Base-by-base conservation (phyloP, 2,329 filamentous ascomycete genomes). In the Atkinsonella hypoxylon region DNA sequence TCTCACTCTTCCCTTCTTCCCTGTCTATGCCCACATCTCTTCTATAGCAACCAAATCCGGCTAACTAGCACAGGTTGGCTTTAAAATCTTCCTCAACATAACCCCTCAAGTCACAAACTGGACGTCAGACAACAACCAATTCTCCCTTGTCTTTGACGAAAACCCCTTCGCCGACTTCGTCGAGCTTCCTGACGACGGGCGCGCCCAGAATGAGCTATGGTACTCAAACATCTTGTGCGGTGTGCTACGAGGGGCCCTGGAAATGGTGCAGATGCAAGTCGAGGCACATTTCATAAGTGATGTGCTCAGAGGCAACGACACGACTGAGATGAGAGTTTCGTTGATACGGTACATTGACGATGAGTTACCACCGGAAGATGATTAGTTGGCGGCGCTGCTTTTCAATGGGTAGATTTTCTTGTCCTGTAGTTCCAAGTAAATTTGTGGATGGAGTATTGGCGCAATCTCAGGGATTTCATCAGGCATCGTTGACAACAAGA, bases 221-320 rank as follows among this genome's bases (percentile, higher is more conserved):
- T 98, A 94, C 68, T 96, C 89, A 5, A 98, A 97, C 68, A 94
- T 98, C 51, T 78, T 97, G 42, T 96, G 93, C 60, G 93, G 93
- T 42, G 87, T 98, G 42, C 72, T 98, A 54, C 78, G 93, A 58
- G 93, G 93, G 13, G 85, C 91, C 1, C 69, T 98, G 53, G 93
- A 98, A 68, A 98, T 98, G 93, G 91, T 97, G 62, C 91, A 97
- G 77, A 95, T 97, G 89, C 93, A 97, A 68, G 89, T 97, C 4
- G 91, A 98, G 65, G 89, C 89, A 45, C 90, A 95, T 64, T 98
- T 97, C 65, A 86, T 95, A 62, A 96, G 88, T 66, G 93, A 98
- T 66, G 79, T 95, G 32, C 74, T 98, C 53, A 82, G 89, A 51
- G 93, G 93, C 3, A 91, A 96, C 62, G 93, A 98, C 65, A 91